These are phyloP conservation scores for Alternaria longipes DNA, from an alignment of 2,329 filamentous ascomycete genomes.

Conservation along the genomic window DNA sequence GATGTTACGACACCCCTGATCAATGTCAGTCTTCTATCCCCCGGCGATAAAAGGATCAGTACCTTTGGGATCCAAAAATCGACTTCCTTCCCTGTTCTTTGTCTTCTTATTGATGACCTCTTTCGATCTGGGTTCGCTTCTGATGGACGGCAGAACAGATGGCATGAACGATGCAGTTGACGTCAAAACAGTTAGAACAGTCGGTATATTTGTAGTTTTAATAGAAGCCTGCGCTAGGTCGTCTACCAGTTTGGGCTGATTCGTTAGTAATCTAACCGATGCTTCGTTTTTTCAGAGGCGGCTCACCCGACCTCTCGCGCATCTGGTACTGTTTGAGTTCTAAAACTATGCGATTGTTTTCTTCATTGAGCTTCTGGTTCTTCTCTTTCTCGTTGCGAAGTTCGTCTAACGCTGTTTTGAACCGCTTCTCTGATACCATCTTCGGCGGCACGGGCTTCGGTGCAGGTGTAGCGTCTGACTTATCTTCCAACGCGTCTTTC, in stretches of 20 bases:
- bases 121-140: background rate
- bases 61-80: background rate
- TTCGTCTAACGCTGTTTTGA: slow-evolving; percentile 22
- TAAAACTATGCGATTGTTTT: slow-evolving; percentile 31
- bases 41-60: background rate
- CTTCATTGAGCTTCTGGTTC: slow-evolving; percentile 30
- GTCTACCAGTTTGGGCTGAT: background rate
- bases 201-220: background rate
- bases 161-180: background rate
- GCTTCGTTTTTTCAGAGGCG: background rate
- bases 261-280: slow-evolving; percentile 1
- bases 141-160: background rate
- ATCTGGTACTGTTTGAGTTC: slow-evolving; percentile 25
- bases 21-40: background rate
- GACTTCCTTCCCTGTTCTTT: background rate
- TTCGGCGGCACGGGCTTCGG: slow-evolving; percentile 19
- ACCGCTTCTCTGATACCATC: slow-evolving; percentile 25
- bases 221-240: background rate
- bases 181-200: background rate
- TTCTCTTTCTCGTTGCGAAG: slow-evolving; percentile 21
- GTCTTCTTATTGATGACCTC: background rate
- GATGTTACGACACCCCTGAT: background rate
- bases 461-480: slow-evolving; percentile 9
- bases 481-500: slow-evolving; percentile 16
- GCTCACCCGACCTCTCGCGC: background rate